Evolutionary conservation across 176 grass and related monocot species (phyloP).

Genomic region (Thalia dealbata): DNA sequence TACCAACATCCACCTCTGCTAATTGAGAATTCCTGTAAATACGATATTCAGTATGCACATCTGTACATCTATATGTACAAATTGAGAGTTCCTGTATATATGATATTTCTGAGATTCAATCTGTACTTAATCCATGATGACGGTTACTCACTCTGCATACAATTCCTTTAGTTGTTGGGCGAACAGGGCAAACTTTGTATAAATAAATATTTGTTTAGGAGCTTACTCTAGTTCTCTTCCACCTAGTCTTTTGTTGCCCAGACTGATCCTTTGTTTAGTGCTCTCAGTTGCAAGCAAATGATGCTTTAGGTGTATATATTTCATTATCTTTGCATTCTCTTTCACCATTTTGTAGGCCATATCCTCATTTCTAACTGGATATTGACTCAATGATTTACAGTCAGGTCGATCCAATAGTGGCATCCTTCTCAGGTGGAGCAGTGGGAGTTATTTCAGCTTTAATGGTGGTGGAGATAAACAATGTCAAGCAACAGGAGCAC

Average conservation of each 20-base stretch:
- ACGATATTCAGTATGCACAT: too few species aligned
- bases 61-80: too few species aligned
- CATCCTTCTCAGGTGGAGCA: slow-evolving; percentile 93
- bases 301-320: neutral
- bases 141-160: too few species aligned
- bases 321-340: neutral
- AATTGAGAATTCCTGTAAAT: too few species aligned
- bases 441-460: slow-evolving; percentile 95
- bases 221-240: neutral
- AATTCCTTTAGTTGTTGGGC: too few species aligned
- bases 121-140: too few species aligned
- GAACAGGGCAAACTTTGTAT: too few species aligned
- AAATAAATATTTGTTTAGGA: too few species aligned
- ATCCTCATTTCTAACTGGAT: neutral
- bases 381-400: slow-evolving; percentile 29
- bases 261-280: neutral
- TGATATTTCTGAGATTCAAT: too few species aligned
- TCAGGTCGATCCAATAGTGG: slow-evolving; percentile 94
- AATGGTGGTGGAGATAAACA: slow-evolving; percentile 99
- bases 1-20: too few species aligned
- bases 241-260: neutral
- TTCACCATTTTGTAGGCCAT: neutral
- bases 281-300: neutral
- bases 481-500: slow-evolving; percentile 96
- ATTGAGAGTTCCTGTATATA: too few species aligned